Evolutionary conservation across 179 eudicot species (phyloP).

Genomic region (Heliamphora pulchella): DNA sequence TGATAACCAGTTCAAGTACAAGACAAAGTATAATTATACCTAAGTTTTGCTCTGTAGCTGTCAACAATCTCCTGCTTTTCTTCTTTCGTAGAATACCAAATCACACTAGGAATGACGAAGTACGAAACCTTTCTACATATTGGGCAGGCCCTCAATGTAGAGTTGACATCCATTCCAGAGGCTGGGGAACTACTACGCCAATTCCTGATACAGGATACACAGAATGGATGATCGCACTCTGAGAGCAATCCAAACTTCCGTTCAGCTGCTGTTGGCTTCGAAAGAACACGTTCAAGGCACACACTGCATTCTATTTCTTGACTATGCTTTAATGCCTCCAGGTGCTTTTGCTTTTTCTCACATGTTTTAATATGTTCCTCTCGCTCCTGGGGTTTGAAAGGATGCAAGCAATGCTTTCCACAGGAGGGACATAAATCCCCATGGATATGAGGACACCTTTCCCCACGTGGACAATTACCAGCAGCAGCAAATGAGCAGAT

Average conservation of each 20-base stretch:
- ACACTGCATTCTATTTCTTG: constrained; percentile 96
- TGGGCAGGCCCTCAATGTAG: constrained; percentile 90
- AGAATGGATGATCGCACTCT: constrained; percentile 94
- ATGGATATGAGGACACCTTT: constrained; percentile 78
- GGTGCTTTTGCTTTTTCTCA: constrained; percentile 65
- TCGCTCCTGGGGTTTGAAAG: constrained; percentile 69
- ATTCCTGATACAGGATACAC: constrained; percentile 76
- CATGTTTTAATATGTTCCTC: constrained; percentile 67
- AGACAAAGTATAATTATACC: constrained; percentile 31
- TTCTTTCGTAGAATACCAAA: constrained; percentile 82
- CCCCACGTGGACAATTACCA: constrained; percentile 82
- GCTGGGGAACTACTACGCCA: constrained; percentile 91
- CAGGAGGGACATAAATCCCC: constrained; percentile 81
- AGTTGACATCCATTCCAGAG: constrained; percentile 83
- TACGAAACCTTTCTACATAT: constrained; percentile 91
- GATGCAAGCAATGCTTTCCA: constrained; percentile 78
- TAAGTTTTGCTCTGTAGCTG: constrained; percentile 76
- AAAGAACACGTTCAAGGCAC: constrained; percentile 86
- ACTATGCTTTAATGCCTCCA: constrained; percentile 64
- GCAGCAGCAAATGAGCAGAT: constrained; percentile 87
- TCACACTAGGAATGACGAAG: constrained; percentile 91
- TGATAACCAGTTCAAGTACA: not conserved
- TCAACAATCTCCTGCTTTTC: constrained; percentile 79
- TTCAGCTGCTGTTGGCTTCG: constrained; percentile 53
- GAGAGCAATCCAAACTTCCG: constrained; percentile 87